These are phyloP conservation scores for Eucalyptus dawsonii DNA, from an alignment of 345 rosid genomes.

Conservation along the genomic window DNA sequence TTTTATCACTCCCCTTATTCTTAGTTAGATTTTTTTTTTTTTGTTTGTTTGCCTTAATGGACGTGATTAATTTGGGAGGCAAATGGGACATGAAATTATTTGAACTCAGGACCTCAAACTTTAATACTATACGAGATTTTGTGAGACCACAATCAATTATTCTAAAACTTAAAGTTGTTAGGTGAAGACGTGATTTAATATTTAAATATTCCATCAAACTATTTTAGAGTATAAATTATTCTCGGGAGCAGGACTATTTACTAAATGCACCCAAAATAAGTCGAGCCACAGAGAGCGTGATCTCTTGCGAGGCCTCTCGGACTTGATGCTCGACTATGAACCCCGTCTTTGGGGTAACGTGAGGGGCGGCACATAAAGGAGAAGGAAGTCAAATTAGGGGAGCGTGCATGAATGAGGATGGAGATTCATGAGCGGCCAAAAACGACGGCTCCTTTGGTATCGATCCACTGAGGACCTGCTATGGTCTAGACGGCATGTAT, in stretches of 20 bases:
- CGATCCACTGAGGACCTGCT: not conserved
- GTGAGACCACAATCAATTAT: accelerated
- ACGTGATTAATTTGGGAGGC: accelerated
- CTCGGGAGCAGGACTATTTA: accelerated
- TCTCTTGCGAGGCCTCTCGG: not conserved
- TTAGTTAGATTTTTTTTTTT: accelerated
- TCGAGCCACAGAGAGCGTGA: not conserved
- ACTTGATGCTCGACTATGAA: not conserved
- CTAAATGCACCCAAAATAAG: too few relatives aligned
- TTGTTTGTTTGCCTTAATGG: too few relatives aligned
- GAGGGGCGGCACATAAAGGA: not conserved
- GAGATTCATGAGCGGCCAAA: not conserved
- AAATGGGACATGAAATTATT: too few relatives aligned
- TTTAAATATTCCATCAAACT: too few relatives aligned
- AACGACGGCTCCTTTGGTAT: not conserved
- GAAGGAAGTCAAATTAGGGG: not conserved
- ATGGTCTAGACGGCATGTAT: not conserved
- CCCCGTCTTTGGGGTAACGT: not conserved
- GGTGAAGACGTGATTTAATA: accelerated
- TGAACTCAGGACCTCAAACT: accelerated
- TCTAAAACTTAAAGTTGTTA: accelerated
- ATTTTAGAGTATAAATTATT: too few relatives aligned
- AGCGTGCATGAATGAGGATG: not conserved
- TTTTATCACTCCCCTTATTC: too few relatives aligned
- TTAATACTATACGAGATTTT: too few relatives aligned